These are phyloP conservation scores for Saccharomyces hybrid DNA, from an alignment of 1,139 yeast genomes.

Conservation along the genomic window DNA sequence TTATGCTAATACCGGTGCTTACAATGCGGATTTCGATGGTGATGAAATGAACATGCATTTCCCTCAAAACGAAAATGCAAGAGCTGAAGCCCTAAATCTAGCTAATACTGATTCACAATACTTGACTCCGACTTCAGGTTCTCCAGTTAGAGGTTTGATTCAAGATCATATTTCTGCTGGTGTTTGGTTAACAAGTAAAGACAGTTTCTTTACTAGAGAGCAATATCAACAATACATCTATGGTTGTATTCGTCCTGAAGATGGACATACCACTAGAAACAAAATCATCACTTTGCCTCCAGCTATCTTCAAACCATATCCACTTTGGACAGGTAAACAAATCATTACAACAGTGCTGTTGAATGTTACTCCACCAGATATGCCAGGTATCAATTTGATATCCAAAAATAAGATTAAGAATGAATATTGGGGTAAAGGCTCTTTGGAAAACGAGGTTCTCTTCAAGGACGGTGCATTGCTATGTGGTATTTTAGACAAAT, in stretches of 20 bases:
- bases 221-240: slow-evolving; percentile 88
- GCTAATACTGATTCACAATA: slow-evolving; percentile 97
- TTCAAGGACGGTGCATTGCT: slow-evolving; percentile 81
- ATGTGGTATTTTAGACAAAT: slow-evolving; percentile 91
- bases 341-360: slow-evolving; percentile 81
- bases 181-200: slow-evolving; percentile 93
- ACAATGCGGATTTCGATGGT: slow-evolving; percentile 99
- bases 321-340: slow-evolving; percentile 99
- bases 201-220: slow-evolving; percentile 83
- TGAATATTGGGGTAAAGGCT: slow-evolving; percentile 87
- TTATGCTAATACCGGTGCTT: slow-evolving; percentile 98
- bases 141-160: slow-evolving; percentile 96
- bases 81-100: slow-evolving; percentile 89
- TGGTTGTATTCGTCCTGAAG: slow-evolving; percentile 94
- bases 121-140: slow-evolving; percentile 94
- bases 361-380: slow-evolving; percentile 76
- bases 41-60: slow-evolving; percentile 99
- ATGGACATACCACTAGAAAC: slow-evolving; percentile 80
- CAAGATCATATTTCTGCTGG: slow-evolving; percentile 99
- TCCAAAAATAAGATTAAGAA: slow-evolving; percentile 86
- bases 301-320: slow-evolving; percentile 74
- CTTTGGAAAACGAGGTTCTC: slow-evolving; percentile 77
- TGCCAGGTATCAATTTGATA: slow-evolving; percentile 82
- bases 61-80: slow-evolving; percentile 96
- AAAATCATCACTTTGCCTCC: slow-evolving; percentile 82